A percentile compares a stretch with the other conserved stretches of the same genome.
phyloP scores from a whole-genome alignment of 1,284 basidiomycete genomes.

The Afroboletus lepidellus region DNA sequence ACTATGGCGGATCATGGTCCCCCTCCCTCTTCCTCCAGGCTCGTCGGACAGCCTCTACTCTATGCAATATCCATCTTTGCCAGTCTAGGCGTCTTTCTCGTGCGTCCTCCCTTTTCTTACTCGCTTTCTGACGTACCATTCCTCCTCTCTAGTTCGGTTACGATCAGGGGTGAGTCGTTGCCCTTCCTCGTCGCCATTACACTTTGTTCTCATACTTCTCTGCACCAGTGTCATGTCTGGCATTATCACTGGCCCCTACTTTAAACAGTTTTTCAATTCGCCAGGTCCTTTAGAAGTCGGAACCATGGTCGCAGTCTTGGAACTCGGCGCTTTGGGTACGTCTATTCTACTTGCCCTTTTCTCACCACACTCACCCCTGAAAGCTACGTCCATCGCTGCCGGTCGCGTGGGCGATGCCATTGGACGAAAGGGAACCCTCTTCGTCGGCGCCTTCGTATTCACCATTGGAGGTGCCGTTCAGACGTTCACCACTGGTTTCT shows the following conservation, averaged over 20 bases:
- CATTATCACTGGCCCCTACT: conserved; percentile 92
- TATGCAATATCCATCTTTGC: conserved; percentile 84
- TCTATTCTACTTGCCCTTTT: conserved; percentile 9
- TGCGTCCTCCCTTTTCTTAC: conserved; percentile 37
- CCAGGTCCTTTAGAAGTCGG: conserved; percentile 70
- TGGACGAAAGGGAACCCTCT: conserved; percentile 85
- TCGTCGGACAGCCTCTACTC: conserved; percentile 80
- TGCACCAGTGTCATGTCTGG: conserved; percentile 79
- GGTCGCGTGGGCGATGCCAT: conserved; percentile 86
- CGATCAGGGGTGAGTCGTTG: conserved; percentile 75
- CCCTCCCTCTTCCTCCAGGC: conserved; percentile 43
- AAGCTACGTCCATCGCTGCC: conserved; percentile 88
- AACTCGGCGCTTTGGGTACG: conserved; percentile 89
- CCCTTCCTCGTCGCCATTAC: neutral
- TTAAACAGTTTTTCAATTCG: conserved; percentile 79
- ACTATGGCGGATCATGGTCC: conserved; percentile 42
- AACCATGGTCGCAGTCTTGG: conserved; percentile 90
- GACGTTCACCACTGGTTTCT: conserved; percentile 83
- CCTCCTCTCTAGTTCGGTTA: conserved; percentile 70
- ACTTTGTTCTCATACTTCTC: conserved; percentile 32
- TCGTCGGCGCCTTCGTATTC: conserved; percentile 86
- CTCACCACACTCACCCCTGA: conserved; percentile 6
- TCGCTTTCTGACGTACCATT: conserved; percentile 13
- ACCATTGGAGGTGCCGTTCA: conserved; percentile 88
- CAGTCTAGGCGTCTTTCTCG: conserved; percentile 85